A percentile compares a stretch with the other conserved stretches of the same genome.
phyloP scores from a whole-genome alignment of 208 protist genomes.

The Trichomonas tenax region DNA sequence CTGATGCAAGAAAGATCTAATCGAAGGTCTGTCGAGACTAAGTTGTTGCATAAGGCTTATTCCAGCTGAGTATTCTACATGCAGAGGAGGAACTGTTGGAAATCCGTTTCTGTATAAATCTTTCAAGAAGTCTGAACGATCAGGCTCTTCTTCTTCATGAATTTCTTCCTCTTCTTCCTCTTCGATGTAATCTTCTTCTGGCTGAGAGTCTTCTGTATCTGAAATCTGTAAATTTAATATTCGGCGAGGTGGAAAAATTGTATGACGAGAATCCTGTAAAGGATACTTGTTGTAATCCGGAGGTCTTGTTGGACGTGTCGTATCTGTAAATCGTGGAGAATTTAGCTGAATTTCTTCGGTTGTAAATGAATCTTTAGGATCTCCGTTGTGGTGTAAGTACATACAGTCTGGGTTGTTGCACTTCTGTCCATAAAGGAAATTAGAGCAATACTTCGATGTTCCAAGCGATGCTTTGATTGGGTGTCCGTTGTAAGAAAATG shows the following conservation, averaged over 20 bases:
- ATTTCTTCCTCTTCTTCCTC: background rate
- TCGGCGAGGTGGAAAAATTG: background rate
- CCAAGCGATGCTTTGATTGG: slow-evolving; percentile 55
- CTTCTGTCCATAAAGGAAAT: slow-evolving; percentile 49
- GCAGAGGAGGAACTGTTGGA: background rate
- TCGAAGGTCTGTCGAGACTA: background rate
- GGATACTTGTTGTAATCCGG: background rate
- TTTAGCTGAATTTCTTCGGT: slow-evolving; percentile 51
- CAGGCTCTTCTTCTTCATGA: background rate
- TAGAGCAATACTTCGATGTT: slow-evolving; percentile 65
- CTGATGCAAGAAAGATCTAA: background rate
- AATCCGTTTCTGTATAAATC: background rate
- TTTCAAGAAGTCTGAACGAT: background rate
- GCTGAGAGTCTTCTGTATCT: background rate
- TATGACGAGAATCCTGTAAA: background rate
- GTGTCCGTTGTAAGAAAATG: slow-evolving; percentile 42
- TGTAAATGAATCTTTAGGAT: slow-evolving; percentile 46
- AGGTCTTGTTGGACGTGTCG: background rate
- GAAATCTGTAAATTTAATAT: background rate
- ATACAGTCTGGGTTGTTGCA: slow-evolving; percentile 65
- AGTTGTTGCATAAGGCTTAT: background rate
- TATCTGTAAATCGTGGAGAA: background rate
- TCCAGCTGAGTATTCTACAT: background rate
- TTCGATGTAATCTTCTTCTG: background rate
- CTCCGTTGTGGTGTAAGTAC: slow-evolving; percentile 58